Base-by-base conservation (phyloP, 75 land plant genomes). In the Cupressus sempervirens region DNA sequence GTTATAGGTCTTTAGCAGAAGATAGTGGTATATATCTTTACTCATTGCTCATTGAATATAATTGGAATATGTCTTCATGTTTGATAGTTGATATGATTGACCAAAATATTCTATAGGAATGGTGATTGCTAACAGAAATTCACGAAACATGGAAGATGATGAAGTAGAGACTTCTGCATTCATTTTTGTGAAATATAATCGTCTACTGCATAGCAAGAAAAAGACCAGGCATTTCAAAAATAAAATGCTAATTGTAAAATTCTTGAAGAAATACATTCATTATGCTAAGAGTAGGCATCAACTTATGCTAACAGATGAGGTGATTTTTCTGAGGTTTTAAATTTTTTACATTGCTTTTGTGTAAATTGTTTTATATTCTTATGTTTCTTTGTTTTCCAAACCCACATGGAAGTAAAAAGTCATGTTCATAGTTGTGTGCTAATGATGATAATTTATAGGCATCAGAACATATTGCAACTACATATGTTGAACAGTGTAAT, bases 231-330 rank as follows among this genome's bases (percentile, higher is more conserved):
- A n/a, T n/a, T n/a, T n/a, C n/a, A n/a, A n/a, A n/a, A n/a, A n/a
- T n/a, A n/a, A n/a, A n/a, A n/a, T n/a, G n/a, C n/a, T n/a, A n/a
- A n/a, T n/a, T n/a, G n/a, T n/a, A n/a, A n/a, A n/a, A n/a, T n/a
- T n/a, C n/a, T n/a, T n/a, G n/a, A n/a, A n/a, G n/a, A n/a, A n/a
- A n/a, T n/a, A n/a, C n/a, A n/a, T n/a, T n/a, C n/a, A n/a, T n/a
- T n/a, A n/a, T n/a, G n/a, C n/a, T n/a, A n/a, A n/a, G n/a, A n/a
- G n/a, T n/a, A n/a, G n/a, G 75, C 87, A 92, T 83, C 91, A 93
- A 74, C 99, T 98, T 76, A 89, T 94, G 65, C 95, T 98, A n/a
- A 92, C 97, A 67, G 99, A 98, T 84, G 99, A 98, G 97, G 99
- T 98, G 73, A 35, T 85, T 35, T 26, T 82, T 82, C 83, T 82